Evolutionary conservation across 176 grass and related monocot genomes (phyloP), one percentile per base, ranked within the genome.

Genomic region (Cenchrus americanus): DNA sequence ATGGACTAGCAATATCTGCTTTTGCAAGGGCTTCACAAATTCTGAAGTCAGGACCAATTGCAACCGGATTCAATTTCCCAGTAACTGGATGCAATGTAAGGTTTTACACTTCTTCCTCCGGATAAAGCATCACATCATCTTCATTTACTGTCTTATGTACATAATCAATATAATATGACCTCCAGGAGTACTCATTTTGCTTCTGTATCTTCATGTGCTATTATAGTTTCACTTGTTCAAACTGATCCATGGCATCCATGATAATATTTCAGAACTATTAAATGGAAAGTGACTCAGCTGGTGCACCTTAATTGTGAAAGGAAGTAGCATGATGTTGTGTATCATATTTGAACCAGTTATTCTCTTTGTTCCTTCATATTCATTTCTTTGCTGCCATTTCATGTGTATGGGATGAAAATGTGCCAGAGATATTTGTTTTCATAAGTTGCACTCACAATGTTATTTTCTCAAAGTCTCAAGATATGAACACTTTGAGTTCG

Each of bases 21-120:
- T 98, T 98, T 49, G 91, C 91, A 81, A 93, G 93, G 88, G 96
- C 96, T 82, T 98, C 96, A 75, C 90, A 86, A 76, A 91, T 95
- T 84, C 86, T 95, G 53, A 92, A 91, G 84, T 80, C 86, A 21
- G 86, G 80, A 79, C 69, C 83, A 34, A 53, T 59, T 83, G 89
- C 41, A 59, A 84, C 69, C n/a, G 69, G 54, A 82, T 90, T 87
- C 64, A 86, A 85, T 85, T 94, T 95, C 73, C 96, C 93, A 17
- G 85, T 95, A 23, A 76, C 81, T 77, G 93, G 89, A 64, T 95
- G 82, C 47, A 71, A 89, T 57, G 96, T 95, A 88, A 89, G 82
- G 32, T 53, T 69, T 80, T 81, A 26, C 40, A 18, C 22, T 72
- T 32, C 41, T 69, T 14, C 2, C 68, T 84, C 26, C 52, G 23